Evolutionary conservation across 2,329 filamentous ascomycete species (phyloP).

Genomic region (Trichocomaceae sp.): DNA sequence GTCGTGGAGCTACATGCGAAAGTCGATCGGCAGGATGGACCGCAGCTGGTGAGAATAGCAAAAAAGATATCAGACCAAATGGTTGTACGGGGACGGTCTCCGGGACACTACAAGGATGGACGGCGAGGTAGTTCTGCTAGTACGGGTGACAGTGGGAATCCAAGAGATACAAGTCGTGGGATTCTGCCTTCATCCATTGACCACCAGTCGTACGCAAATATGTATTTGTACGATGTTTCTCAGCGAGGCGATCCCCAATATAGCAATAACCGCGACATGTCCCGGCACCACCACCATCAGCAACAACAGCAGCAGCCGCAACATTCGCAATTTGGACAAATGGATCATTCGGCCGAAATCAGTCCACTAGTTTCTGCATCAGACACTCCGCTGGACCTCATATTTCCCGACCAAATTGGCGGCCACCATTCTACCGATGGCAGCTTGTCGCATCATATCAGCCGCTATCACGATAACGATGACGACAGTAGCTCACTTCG

Average conservation of each 20-base stretch:
- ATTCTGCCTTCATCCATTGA: conserved; percentile 24
- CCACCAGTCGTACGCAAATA: conserved; percentile 23
- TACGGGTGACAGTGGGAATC: conserved; percentile 56
- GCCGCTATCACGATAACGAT: conserved; percentile 27
- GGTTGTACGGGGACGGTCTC: conserved; percentile 79
- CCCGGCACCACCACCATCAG: background rate
- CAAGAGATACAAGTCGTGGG: conserved; percentile 27
- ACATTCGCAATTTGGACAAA: conserved; percentile 24
- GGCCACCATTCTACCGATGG: conserved; percentile 35
- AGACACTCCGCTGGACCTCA: conserved; percentile 27
- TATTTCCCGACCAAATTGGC: conserved; percentile 37
- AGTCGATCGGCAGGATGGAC: conserved; percentile 34
- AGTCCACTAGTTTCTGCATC: conserved; percentile 38
- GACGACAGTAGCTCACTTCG: conserved; percentile 20
- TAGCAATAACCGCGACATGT: conserved; percentile 21
- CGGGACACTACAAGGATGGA: conserved; percentile 71
- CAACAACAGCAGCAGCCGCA: conserved; percentile 17
- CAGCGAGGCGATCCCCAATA: conserved; percentile 29
- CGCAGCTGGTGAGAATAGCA: conserved; percentile 64
- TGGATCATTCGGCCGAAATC: conserved; percentile 33
- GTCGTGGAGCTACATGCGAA: conserved; percentile 76
- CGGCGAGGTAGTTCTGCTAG: conserved; percentile 63
- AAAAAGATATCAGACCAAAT: conserved; percentile 69
- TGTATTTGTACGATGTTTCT: conserved; percentile 28
- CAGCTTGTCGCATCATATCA: conserved; percentile 15